phyloP scores from a whole-genome alignment of 2,329 filamentous ascomycete species.

The Paecilomyces niveus region DNA sequence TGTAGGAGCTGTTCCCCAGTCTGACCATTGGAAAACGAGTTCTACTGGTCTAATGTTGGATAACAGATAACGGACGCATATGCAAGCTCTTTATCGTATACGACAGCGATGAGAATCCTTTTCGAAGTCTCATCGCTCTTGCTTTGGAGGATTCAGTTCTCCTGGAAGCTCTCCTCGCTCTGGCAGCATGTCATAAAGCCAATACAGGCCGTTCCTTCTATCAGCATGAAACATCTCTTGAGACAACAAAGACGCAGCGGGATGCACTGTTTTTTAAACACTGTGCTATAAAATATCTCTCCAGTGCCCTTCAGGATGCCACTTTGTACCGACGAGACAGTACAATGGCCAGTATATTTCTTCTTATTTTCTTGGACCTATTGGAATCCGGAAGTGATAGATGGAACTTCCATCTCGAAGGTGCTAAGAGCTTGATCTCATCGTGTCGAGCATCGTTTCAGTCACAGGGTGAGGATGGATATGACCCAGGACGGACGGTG shows the following conservation, averaged over 20 bases:
- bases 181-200: conserved; percentile 27
- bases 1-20: conserved; percentile 14
- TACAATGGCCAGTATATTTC: conserved; percentile 27
- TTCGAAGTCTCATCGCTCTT: conserved; percentile 23
- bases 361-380: conserved; percentile 15
- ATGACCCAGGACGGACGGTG: background rate
- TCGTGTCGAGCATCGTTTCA: background rate
- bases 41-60: background rate
- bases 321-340: conserved; percentile 12
- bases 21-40: background rate
- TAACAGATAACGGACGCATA: conserved; percentile 25
- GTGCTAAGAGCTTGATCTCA: conserved; percentile 3
- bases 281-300: conserved; percentile 24
- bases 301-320: conserved; percentile 11
- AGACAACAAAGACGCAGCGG: conserved; percentile 12
- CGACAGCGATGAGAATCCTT: conserved; percentile 27
- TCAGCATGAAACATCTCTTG: conserved; percentile 4
- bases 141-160: conserved; percentile 20
- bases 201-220: conserved; percentile 20
- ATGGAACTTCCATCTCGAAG: conserved; percentile 12
- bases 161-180: conserved; percentile 24
- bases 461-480: background rate
- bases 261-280: conserved; percentile 28
- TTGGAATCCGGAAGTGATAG: conserved; percentile 12
- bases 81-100: conserved; percentile 29